Evolutionary conservation across 139 green algal species (phyloP), one percentile per base, ranked within the genome.

Genomic region (Chlamydomonas sp.): DNA sequence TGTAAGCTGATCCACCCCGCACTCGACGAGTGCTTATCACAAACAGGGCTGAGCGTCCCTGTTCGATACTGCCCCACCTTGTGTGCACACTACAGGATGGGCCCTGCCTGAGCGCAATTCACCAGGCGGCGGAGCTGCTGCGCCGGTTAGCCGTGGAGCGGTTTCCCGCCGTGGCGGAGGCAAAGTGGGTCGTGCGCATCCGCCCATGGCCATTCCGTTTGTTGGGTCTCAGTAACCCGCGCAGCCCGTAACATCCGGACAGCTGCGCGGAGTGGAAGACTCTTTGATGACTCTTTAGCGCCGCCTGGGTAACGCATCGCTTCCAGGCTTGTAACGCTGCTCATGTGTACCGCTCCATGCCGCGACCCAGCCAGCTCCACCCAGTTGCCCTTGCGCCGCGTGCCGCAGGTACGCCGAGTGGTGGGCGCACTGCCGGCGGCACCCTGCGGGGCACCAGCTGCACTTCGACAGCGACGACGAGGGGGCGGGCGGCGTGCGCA

Each of bases 381-480:
- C 31, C 31, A 49, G 31, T 49, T 49, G 31, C 31, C 31, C 31
- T 49, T 49, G 31, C 31, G 31, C 66, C 66, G 9, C 66, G 66
- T 14, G 66, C 66, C 66, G 66, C 66, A 61, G 74, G 2, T 81
- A 73, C 83, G 83, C 74, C 63, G 83, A 88, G 72, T 88, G 73
- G 73, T 80, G 77, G 93, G 92, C 89, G 20, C 93, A 96, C 88
- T 93, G 90, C 87, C 85, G 93, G 14, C 87, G 86, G 1, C 92
- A 95, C 83, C 74, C 60, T 61, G 79, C 71, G 9, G 92, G 93
- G 20, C 93, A 96, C 87, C 93, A 96, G 89, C 84, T 95, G 72
- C 93, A 95, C 64, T 95, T 93, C 89, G 93, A 95, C 78, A 89
- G 72, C 31, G 93, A 95, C 78, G 88, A 92, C 71, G 91, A 94